Evolutionary conservation across 2,329 filamentous ascomycete genomes (phyloP).

Genomic region (Neonectria faginata): DNA sequence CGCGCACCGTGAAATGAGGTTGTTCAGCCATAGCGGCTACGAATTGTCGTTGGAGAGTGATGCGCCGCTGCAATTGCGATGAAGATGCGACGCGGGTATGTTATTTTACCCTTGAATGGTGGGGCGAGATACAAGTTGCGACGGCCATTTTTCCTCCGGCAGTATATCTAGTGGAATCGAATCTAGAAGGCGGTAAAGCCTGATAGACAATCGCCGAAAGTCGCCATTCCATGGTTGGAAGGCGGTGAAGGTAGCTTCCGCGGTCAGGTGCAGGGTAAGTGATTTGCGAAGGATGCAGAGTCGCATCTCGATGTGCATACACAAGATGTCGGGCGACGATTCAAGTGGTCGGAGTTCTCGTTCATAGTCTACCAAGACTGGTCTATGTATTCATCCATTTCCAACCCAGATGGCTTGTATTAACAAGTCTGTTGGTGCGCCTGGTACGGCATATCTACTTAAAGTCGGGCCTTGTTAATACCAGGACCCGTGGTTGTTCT

Average conservation of each 20-base stretch:
- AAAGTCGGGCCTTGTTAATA: constrained; percentile 30
- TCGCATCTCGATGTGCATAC: not conserved
- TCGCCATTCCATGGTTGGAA: constrained; percentile 27
- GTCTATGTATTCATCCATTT: not conserved
- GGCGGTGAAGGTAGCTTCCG: constrained; percentile 37
- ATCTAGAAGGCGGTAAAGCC: constrained; percentile 34
- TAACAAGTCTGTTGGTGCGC: no score
- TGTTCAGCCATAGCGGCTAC: constrained; percentile 48
- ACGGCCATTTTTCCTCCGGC: constrained; percentile 44
- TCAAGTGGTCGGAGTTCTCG: not conserved
- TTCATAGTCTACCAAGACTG: not conserved
- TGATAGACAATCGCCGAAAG: not conserved
- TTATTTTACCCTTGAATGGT: constrained; percentile 32
- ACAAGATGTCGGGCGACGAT: not conserved
- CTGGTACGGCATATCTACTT: not conserved
- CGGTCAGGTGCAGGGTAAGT: constrained; percentile 1
- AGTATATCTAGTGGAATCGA: constrained; percentile 22
- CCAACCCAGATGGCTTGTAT: not conserved
- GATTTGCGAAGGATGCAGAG: not conserved
- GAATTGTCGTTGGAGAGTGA: constrained; percentile 8
- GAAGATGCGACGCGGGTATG: constrained; percentile 29
- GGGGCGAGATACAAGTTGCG: constrained; percentile 36
- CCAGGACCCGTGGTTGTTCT: constrained; percentile 32
- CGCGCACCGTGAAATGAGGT: constrained; percentile 47
- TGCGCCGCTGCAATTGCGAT: constrained; percentile 22